Percentiles rank a stretch among this genome's conserved stretches.
Evolutionary conservation across 1,284 basidiomycete species (phyloP).

Genomic region (Austroboletus novae-zelandiae): DNA sequence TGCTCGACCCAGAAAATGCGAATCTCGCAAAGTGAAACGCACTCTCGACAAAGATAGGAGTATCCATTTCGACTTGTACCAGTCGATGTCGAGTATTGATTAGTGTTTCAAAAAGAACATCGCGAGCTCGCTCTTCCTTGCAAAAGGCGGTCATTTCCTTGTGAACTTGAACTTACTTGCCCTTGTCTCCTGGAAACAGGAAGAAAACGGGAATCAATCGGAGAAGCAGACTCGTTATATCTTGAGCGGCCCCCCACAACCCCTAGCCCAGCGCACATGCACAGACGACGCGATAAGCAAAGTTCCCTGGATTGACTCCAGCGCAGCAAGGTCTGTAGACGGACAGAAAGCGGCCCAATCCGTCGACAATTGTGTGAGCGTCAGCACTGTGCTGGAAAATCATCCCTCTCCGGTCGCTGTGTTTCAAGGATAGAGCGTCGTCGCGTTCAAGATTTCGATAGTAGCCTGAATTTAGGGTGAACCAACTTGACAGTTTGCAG

Average conservation of each 20-base stretch:
- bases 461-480: too few relatives aligned
- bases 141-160: not conserved
- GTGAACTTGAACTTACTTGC: not conserved
- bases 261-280: too few relatives aligned
- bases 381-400: too few relatives aligned
- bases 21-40: not conserved
- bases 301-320: too few relatives aligned
- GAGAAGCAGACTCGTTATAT: not conserved
- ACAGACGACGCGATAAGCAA: too few relatives aligned
- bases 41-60: slow-evolving; percentile 11
- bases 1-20: not conserved
- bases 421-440: too few relatives aligned
- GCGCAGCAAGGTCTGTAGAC: too few relatives aligned
- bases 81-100: slow-evolving; percentile 5
- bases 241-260: not conserved
- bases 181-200: not conserved
- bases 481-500: too few relatives aligned
- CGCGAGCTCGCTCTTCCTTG: not conserved
- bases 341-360: too few relatives aligned
- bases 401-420: too few relatives aligned
- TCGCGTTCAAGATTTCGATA: too few relatives aligned
- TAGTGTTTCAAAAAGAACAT: slow-evolving; percentile 1
- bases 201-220: not conserved
- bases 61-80: slow-evolving; percentile 5
- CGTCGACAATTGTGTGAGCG: too few relatives aligned